Conservation (phyloP, 2,329 filamentous ascomycete genomes). For the Trichoderma semiorbis region DNA sequence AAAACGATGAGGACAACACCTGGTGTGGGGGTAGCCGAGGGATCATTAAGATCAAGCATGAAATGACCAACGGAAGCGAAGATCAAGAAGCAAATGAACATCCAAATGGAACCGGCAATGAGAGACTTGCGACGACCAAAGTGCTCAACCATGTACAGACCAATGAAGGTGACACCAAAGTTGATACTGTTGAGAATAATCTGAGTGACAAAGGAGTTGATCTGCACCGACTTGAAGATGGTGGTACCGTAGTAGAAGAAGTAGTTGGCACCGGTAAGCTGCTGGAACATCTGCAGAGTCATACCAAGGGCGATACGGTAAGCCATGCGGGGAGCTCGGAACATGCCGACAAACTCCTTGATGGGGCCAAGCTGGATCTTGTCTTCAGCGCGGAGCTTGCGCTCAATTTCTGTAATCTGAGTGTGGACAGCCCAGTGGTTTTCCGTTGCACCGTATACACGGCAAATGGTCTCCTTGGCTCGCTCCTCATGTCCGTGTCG, state of each 20-base stretch:
- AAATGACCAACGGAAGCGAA: conserved; percentile 54
- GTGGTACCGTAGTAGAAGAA: conserved; percentile 63
- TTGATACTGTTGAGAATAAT: conserved; percentile 67
- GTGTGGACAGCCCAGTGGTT: conserved; percentile 45
- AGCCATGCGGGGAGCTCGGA: conserved; percentile 60
- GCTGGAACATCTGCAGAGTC: conserved; percentile 61
- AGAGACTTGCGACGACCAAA: conserved; percentile 62
- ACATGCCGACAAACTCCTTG: conserved; percentile 54
- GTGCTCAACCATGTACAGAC: conserved; percentile 67
- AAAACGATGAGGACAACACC: conserved; percentile 62
- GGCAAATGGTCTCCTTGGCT: conserved; percentile 46
- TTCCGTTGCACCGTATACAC: conserved; percentile 43
- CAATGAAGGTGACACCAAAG: conserved; percentile 62
- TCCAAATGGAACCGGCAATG: conserved; percentile 60
- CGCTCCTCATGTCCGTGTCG: conserved; percentile 45
- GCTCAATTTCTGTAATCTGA: conserved; percentile 52
- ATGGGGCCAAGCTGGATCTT: conserved; percentile 39
- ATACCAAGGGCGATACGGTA: conserved; percentile 62
- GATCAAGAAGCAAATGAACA: conserved; percentile 58
- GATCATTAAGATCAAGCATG: conserved; percentile 36
- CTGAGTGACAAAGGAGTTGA: conserved; percentile 62
- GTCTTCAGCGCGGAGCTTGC: conserved; percentile 49
- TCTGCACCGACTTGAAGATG: conserved; percentile 44
- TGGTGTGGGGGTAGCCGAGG: conserved; percentile 37
- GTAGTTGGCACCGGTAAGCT: conserved; percentile 65